Conservation (phyloP, 805 yeast genomes). For the Suhomyces faveliae region DNA sequence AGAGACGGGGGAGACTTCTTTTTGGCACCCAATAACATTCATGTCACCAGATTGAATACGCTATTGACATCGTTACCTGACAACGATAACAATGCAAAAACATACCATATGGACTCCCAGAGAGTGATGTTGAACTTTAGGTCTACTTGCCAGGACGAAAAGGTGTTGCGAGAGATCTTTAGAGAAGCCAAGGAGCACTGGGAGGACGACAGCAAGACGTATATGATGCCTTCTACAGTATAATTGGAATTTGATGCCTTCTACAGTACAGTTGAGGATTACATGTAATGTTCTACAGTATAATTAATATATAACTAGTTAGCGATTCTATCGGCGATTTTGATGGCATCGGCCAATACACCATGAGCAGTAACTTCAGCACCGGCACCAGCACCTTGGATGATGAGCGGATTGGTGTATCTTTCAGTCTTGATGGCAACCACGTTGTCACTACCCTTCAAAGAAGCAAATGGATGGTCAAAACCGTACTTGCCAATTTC, state of each 20-base stretch:
- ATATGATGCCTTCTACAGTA: not conserved
- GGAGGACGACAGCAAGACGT: conserved; percentile 24
- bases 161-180: conserved; percentile 51
- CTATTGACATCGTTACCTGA: conserved; percentile 27
- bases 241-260: not conserved
- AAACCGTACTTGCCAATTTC: conserved; percentile 84
- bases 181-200: conserved; percentile 55
- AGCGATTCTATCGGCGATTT: conserved; percentile 84
- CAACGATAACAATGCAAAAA: conserved; percentile 16
- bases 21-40: conserved; percentile 84
- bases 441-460: conserved; percentile 95
- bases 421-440: conserved; percentile 89
- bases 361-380: conserved; percentile 73
- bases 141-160: conserved; percentile 55
- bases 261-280: not conserved
- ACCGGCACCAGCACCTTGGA: conserved; percentile 98
- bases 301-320: conserved; percentile 19
- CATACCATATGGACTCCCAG: conserved; percentile 60
- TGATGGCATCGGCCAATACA: conserved; percentile 89
- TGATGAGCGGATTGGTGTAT: conserved; percentile 86
- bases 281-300: too few species aligned
- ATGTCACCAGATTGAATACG: conserved; percentile 69
- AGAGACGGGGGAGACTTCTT: conserved; percentile 75
- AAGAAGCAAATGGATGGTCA: conserved; percentile 93
- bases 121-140: conserved; percentile 69